phyloP scores from a whole-genome alignment of 2,329 filamentous ascomycete species.

The Claviceps capensis region DNA sequence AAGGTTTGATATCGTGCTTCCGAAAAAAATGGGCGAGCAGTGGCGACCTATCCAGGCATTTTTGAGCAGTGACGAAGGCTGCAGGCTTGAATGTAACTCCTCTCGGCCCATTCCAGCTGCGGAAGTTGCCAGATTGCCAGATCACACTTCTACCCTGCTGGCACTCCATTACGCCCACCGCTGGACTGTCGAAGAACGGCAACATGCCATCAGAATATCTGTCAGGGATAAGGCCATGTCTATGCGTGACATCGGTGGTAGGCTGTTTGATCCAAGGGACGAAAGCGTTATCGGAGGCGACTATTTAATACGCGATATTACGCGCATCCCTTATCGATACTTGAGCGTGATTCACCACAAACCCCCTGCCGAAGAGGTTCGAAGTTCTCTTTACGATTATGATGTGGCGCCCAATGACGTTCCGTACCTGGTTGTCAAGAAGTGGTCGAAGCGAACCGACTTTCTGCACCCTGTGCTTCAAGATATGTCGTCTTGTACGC shows the following conservation, averaged over 20 bases:
- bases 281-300: conserved; percentile 10
- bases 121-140: conserved; percentile 12
- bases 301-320: conserved; percentile 27
- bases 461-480: conserved; percentile 34
- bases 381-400: conserved; percentile 22
- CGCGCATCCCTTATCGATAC: conserved; percentile 26
- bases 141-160: conserved; percentile 34
- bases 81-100: conserved; percentile 16
- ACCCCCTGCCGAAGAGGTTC: conserved; percentile 27
- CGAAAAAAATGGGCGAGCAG: conserved; percentile 23
- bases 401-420: conserved; percentile 27
- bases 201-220: conserved; percentile 30
- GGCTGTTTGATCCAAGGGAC: conserved; percentile 13
- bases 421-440: conserved; percentile 34
- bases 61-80: conserved; percentile 22
- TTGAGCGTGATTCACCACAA: conserved; percentile 27
- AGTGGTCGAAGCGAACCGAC: conserved; percentile 42
- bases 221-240: conserved; percentile 14
- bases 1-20: conserved; percentile 30
- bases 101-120: conserved; percentile 9
- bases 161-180: conserved; percentile 35
- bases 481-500: conserved; percentile 3
- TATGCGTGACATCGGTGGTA: conserved; percentile 18
- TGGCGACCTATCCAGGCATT: conserved; percentile 26
- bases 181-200: conserved; percentile 22